A percentile compares a stretch with the other conserved stretches of the same genome.
Conservation (phyloP, 768 basidiomycete species). For the Rhodotorula sphaerocarpa region DNA sequence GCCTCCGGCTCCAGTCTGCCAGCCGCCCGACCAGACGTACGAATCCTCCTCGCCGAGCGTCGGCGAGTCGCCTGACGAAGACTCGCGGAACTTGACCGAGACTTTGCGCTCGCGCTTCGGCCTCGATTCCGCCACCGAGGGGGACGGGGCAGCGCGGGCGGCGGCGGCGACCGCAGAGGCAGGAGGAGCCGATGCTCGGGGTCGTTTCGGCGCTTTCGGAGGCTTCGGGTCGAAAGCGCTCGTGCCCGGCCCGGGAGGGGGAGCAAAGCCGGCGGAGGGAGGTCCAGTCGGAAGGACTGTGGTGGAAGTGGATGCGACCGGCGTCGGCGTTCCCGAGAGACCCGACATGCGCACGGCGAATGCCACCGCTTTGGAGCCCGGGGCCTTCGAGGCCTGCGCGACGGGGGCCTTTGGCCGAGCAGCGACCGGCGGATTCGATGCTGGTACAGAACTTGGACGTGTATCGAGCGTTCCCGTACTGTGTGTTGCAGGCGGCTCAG, state of each 20-base stretch:
- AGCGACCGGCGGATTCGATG: neutral
- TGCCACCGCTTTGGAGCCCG: neutral
- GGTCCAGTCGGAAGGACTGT: neutral
- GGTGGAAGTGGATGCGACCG: neutral
- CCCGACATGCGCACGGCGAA: neutral
- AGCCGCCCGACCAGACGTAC: neutral
- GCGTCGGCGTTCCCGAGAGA: neutral
- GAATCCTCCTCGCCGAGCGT: neutral
- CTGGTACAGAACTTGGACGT: too few species aligned
- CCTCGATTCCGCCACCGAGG: neutral
- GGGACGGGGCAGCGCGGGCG: too few species aligned
- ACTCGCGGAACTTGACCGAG: neutral
- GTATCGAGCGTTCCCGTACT: too few species aligned
- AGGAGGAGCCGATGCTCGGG: neutral
- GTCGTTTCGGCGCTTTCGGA: neutral
- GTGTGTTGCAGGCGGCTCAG: too few species aligned
- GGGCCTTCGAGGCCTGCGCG: neutral
- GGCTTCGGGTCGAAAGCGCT: neutral
- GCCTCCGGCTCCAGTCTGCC: too few species aligned
- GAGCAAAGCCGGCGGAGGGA: neutral
- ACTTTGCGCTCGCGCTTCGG: conserved; percentile 3
- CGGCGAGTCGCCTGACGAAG: too few species aligned
- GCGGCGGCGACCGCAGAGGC: too few species aligned
- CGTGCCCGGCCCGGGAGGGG: neutral
- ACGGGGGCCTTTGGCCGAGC: neutral